Evolutionary conservation across 2,329 filamentous ascomycete genomes (phyloP).

Genomic region (Verticillium albo-atrum): DNA sequence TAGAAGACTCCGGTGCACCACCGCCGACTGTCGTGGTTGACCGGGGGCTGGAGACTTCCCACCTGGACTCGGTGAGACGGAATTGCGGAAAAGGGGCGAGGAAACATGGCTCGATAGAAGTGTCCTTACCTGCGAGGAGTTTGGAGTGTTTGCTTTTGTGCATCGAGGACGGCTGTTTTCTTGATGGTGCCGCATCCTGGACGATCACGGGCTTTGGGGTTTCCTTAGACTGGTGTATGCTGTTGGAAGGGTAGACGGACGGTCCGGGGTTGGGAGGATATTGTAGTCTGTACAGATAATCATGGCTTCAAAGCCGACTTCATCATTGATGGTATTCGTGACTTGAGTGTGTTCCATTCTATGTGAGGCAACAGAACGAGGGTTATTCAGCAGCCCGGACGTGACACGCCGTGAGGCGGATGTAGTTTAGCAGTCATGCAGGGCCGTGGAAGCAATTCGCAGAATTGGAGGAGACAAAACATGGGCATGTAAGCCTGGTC

Average conservation of each 20-base stretch:
- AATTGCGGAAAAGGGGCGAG: neutral
- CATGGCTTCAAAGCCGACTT: neutral
- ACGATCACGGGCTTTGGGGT: neutral
- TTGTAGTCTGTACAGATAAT: neutral
- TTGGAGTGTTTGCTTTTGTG: neutral
- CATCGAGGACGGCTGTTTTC: neutral
- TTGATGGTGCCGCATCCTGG: neutral
- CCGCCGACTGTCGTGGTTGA: neutral
- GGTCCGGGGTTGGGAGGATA: neutral
- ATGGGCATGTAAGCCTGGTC: neutral
- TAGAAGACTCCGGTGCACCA: slow-evolving; percentile 1
- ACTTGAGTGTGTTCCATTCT: neutral
- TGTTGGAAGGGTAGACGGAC: neutral
- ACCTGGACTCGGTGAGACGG: neutral
- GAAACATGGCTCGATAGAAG: neutral
- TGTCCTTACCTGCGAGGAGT: slow-evolving; percentile 1
- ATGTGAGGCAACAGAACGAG: no score
- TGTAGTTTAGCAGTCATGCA: no score
- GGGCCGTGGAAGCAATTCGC: no score
- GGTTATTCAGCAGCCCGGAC: no score
- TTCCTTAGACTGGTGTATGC: neutral
- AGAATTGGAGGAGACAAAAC: neutral
- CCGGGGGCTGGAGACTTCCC: neutral
- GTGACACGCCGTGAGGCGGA: no score
- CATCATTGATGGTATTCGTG: no score